Conservation (phyloP, 2,329 filamentous ascomycete genomes). For the Trichoderma citrinoviride region DNA sequence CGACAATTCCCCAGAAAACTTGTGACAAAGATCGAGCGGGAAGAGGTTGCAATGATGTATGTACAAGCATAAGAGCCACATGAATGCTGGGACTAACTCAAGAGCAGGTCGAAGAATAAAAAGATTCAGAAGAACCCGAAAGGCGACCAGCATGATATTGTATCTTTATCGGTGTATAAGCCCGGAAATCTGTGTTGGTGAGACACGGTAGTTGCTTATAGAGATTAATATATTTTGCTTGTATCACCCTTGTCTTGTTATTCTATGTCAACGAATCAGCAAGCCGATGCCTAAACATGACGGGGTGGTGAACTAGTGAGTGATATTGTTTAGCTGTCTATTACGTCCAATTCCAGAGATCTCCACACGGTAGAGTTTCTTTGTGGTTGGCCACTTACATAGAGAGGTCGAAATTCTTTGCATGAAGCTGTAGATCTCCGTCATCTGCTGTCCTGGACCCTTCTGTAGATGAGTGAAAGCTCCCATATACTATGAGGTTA, state of each 20-base stretch:
- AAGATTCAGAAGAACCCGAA: not conserved
- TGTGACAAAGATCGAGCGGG: not conserved
- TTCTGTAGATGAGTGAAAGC: too few species aligned
- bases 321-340: not conserved
- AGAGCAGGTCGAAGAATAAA: not conserved
- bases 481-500: too few species aligned
- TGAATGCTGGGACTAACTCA: not conserved
- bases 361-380: too few species aligned
- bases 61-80: not conserved
- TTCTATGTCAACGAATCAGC: not conserved
- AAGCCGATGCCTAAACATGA: too few species aligned
- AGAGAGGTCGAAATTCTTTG: too few species aligned
- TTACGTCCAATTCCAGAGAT: not conserved
- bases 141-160: not conserved
- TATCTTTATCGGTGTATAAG: not conserved
- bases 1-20: not conserved
- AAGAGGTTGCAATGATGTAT: not conserved
- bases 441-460: too few species aligned
- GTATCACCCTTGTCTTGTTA: not conserved
- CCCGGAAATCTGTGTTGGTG: slow-evolving; percentile 6
- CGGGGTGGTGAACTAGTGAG: too few species aligned
- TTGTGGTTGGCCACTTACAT: too few species aligned
- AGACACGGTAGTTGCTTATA: too few species aligned
- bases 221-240: not conserved
- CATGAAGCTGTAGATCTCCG: too few species aligned